These are phyloP conservation scores for Colletotrichum musae DNA, from an alignment of 2,329 filamentous ascomycete species.

Conservation along the genomic window DNA sequence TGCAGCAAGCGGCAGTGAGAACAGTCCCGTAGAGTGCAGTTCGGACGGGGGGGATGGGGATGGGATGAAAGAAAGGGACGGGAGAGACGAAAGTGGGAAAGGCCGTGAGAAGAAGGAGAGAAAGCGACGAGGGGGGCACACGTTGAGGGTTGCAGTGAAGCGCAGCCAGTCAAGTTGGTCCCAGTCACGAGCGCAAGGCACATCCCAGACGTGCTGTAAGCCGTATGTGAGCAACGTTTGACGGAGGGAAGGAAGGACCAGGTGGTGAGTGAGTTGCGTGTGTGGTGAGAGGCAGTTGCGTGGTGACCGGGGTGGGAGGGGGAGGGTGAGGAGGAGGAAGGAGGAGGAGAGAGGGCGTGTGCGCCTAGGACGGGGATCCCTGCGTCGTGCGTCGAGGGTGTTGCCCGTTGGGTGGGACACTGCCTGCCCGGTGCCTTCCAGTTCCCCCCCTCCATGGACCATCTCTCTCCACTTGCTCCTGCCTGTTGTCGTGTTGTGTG, in stretches of 20 bases:
- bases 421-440: neutral
- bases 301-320: neutral
- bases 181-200: constrained; percentile 1
- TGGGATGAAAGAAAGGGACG: constrained; percentile 9
- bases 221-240: constrained; percentile 19
- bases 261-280: neutral
- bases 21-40: constrained; percentile 36
- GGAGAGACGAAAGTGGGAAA: constrained; percentile 34
- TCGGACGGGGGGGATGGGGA: constrained; percentile 29
- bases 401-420: no score
- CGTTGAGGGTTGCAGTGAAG: constrained; percentile 29
- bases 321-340: neutral
- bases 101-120: constrained; percentile 33
- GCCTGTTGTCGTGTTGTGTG: neutral
- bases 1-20: constrained; percentile 2
- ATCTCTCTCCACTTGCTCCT: neutral
- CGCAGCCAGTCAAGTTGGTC: neutral
- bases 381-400: neutral
- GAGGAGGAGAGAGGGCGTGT: constrained; percentile 7
- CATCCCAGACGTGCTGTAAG: constrained; percentile 17
- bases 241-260: constrained; percentile 3
- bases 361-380: constrained; percentile 13
- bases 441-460: no score
- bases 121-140: constrained; percentile 10
- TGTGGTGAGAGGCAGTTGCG: neutral